A percentile compares a stretch with the other conserved stretches of the same genome.
phyloP scores from a whole-genome alignment of 306 rosid genomes.

The Prunus mume region DNA sequence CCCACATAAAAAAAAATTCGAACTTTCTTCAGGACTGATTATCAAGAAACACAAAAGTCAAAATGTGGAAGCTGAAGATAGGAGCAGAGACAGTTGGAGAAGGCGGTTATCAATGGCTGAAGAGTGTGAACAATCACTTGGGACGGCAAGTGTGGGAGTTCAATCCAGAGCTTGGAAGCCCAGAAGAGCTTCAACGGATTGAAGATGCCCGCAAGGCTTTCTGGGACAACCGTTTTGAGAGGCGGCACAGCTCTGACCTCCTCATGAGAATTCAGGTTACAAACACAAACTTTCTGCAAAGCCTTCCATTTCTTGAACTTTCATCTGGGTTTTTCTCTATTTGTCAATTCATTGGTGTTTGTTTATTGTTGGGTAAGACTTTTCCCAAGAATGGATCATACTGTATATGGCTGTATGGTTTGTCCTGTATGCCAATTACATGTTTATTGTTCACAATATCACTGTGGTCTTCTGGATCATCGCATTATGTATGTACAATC shows the following conservation, averaged over 20 bases:
- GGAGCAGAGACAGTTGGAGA: conserved; percentile 28
- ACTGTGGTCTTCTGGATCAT: neutral
- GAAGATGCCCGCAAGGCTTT: conserved; percentile 31
- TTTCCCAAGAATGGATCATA: neutral
- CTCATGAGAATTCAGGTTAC: conserved; percentile 41
- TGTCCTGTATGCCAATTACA: neutral
- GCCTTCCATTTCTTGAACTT: neutral
- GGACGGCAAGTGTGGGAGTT: conserved; percentile 47
- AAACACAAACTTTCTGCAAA: neutral
- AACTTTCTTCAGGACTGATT: neutral
- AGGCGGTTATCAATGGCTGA: conserved; percentile 15
- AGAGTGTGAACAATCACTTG: conserved; percentile 28
- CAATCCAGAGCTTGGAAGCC: conserved; percentile 31
- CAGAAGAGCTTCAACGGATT: conserved; percentile 32
- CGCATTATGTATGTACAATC: neutral
- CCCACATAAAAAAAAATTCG: neutral
- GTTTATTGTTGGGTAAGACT: neutral
- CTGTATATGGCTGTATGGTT: neutral
- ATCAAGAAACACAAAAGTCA: neutral
- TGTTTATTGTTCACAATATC: neutral
- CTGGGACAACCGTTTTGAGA: conserved; percentile 30
- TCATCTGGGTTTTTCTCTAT: neutral
- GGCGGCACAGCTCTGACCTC: conserved; percentile 38
- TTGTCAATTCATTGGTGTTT: neutral
- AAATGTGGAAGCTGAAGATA: conserved; percentile 42